Conservation (phyloP, 805 yeast genomes). For the Ogataea sp. region DNA sequence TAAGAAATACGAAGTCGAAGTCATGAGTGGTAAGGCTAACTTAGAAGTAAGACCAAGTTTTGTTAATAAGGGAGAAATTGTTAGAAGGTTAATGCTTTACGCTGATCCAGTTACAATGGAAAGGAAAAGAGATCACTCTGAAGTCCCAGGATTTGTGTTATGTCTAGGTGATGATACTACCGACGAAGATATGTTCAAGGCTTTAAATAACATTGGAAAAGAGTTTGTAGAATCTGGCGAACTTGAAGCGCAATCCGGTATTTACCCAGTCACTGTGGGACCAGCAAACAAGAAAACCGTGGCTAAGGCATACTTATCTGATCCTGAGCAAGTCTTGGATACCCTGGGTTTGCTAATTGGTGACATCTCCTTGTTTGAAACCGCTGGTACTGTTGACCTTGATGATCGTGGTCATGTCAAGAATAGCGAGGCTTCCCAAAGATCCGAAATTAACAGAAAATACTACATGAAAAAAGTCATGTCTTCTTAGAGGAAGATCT, state of each 20-base stretch:
- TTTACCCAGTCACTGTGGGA: constrained; percentile 86
- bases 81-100: constrained; percentile 61
- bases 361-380: constrained; percentile 69
- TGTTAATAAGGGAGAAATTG: constrained; percentile 96
- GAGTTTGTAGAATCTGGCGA: constrained; percentile 37
- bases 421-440: constrained; percentile 35
- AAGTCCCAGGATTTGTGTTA: constrained; percentile 73
- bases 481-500: constrained; percentile 2
- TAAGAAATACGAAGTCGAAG: constrained; percentile 72
- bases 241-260: constrained; percentile 51
- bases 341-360: constrained; percentile 76
- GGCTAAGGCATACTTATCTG: constrained; percentile 79
- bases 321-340: constrained; percentile 78
- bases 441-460: constrained; percentile 30
- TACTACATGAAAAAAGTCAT: constrained; percentile 10
- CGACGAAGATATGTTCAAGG: constrained; percentile 94
- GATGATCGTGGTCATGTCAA: constrained; percentile 71
- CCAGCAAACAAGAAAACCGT: constrained; percentile 82
- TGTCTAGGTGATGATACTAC: constrained; percentile 96
- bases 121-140: constrained; percentile 18
- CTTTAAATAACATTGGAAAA: constrained; percentile 56
- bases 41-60: constrained; percentile 94
- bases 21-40: constrained; percentile 96
- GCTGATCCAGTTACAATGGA: constrained; percentile 41
- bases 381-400: constrained; percentile 66